phyloP scores from a whole-genome alignment of 257 asterid genomes.

The Leptodermis oblonga region DNA sequence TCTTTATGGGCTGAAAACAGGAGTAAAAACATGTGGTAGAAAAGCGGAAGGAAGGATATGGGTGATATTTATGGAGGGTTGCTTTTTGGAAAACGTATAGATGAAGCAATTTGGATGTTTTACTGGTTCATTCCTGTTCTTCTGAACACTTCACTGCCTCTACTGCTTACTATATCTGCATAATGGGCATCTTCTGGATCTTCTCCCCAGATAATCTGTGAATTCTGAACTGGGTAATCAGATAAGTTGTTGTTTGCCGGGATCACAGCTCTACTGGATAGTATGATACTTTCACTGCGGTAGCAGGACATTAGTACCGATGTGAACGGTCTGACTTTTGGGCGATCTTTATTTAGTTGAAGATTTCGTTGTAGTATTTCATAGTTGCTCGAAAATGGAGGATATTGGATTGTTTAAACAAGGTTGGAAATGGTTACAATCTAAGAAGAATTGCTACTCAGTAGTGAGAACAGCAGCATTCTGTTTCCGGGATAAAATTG shows the following conservation, averaged over 20 bases:
- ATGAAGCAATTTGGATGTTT: slow-evolving; percentile 41
- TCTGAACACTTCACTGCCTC: slow-evolving; percentile 19
- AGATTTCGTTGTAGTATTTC: not conserved
- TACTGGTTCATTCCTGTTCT: slow-evolving; percentile 18
- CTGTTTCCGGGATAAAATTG: slow-evolving; percentile 69
- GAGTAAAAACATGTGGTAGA: not conserved
- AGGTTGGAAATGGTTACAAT: slow-evolving; percentile 87
- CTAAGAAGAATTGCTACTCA: slow-evolving; percentile 66
- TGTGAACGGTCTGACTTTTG: slow-evolving; percentile 9
- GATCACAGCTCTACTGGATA: slow-evolving; percentile 24
- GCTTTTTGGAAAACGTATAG: slow-evolving; percentile 46
- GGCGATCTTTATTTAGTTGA: slow-evolving; percentile 5
- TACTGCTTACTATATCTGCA: slow-evolving; percentile 21
- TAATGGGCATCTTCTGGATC: slow-evolving; percentile 64
- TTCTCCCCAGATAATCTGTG: slow-evolving; percentile 12
- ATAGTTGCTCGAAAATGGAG: slow-evolving; percentile 54
- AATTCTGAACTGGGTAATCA: slow-evolving; percentile 29
- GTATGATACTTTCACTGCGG: slow-evolving; percentile 22
- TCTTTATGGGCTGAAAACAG: not conserved
- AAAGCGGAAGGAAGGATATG: slow-evolving; percentile 8
- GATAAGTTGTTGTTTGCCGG: slow-evolving; percentile 19
- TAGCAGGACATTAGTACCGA: slow-evolving; percentile 23
- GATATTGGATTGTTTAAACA: slow-evolving; percentile 93
- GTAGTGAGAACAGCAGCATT: slow-evolving; percentile 45
- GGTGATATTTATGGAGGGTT: slow-evolving; percentile 42